Evolutionary conservation across 2,329 filamentous ascomycete species (phyloP).

Genomic region (Aureobasidium sp.): DNA sequence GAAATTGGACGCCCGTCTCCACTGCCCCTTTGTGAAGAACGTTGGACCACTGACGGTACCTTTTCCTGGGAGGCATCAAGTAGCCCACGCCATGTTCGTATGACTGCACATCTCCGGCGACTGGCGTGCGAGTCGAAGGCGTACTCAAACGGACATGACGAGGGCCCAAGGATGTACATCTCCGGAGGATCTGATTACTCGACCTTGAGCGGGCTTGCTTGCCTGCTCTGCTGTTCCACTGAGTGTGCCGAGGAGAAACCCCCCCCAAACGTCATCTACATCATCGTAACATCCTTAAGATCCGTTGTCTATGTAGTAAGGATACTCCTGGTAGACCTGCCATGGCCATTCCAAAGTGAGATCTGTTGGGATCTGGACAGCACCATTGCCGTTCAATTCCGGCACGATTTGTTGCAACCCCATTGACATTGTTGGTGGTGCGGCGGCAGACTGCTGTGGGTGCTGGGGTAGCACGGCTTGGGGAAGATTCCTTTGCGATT

Average conservation of each 20-base stretch:
- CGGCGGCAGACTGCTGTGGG: not conserved
- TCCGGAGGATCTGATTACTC: not conserved
- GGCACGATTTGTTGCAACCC: not conserved
- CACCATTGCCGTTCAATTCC: not conserved
- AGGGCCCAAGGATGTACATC: not conserved
- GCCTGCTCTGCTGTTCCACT: not conserved
- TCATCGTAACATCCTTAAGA: not conserved
- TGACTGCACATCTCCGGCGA: not conserved
- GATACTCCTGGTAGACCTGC: slow-evolving; percentile 3
- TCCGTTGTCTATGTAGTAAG: not conserved
- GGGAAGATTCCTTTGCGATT: slow-evolving; percentile 24
- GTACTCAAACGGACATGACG: not conserved
- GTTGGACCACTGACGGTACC: no score
- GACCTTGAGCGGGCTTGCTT: not conserved
- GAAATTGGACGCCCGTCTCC: not conserved
- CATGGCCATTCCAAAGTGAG: slow-evolving; percentile 1
- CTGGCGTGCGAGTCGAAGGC: not conserved
- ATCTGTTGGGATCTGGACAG: not conserved
- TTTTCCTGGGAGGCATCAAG: not conserved
- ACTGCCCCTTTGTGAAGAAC: not conserved
- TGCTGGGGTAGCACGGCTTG: not conserved
- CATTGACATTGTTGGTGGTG: not conserved
- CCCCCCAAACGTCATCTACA: not conserved
- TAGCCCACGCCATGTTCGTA: not conserved
- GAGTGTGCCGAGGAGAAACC: not conserved